These are phyloP conservation scores for Murraya koenigii DNA, from an alignment of 345 rosid species.

Conservation along the genomic window DNA sequence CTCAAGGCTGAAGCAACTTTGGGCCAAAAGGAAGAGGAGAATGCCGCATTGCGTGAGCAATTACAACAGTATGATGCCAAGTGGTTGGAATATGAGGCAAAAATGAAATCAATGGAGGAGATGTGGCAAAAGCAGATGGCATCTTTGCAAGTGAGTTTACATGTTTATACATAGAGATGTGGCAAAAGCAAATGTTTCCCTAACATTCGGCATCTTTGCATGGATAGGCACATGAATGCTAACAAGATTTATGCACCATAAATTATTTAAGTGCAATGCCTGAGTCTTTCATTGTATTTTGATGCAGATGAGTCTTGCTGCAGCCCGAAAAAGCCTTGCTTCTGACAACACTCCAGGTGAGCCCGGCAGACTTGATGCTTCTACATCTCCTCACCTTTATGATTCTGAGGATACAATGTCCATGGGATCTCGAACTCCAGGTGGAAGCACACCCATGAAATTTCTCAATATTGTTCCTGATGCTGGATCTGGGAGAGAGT, in stretches of 20 bases:
- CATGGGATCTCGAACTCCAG: constrained; percentile 60
- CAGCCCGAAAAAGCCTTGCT: constrained; percentile 70
- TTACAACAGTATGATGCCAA: constrained; percentile 62
- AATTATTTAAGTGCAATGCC: neutral
- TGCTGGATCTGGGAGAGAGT: constrained; percentile 46
- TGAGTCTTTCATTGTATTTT: constrained; percentile 1
- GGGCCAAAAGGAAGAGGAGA: constrained; percentile 80
- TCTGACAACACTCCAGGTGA: constrained; percentile 48
- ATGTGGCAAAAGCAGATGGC: constrained; percentile 92
- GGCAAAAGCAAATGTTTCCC: constrained; percentile 97
- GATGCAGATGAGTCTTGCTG: constrained; percentile 71
- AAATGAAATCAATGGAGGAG: constrained; percentile 95
- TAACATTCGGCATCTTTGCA: constrained; percentile 83
- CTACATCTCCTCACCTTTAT: constrained; percentile 54
- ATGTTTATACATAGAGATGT: constrained; percentile 29
- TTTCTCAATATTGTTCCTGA: constrained; percentile 36
- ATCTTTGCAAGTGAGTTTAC: constrained; percentile 70
- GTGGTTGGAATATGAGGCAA: constrained; percentile 79
- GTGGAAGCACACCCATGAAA: constrained; percentile 53
- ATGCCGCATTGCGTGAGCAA: constrained; percentile 67
- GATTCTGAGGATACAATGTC: constrained; percentile 71
- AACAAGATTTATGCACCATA: neutral
- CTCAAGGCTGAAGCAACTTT: constrained; percentile 66
- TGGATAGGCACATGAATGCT: neutral
- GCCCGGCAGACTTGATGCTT: constrained; percentile 50